phyloP scores from a whole-genome alignment of 2,329 filamentous ascomycete genomes.

The Cephalotrichum gorgonifer region DNA sequence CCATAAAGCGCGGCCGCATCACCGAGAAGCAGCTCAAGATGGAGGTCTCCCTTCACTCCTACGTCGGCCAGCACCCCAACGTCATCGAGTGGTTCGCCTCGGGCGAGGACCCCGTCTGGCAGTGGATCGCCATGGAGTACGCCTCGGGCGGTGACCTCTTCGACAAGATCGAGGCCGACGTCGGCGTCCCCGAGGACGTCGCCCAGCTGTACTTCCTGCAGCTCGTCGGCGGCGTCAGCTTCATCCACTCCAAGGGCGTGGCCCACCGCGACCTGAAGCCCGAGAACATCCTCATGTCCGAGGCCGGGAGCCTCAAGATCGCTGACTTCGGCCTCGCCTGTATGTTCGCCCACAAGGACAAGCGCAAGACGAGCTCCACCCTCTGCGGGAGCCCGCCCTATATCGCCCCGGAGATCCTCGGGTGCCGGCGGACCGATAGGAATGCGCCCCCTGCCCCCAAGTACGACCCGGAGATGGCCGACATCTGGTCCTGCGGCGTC shows the following conservation, averaged over 20 bases:
- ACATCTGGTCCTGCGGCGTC: constrained; percentile 96
- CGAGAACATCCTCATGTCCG: constrained; percentile 87
- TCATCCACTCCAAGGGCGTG: constrained; percentile 93
- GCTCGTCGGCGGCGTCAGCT: constrained; percentile 79
- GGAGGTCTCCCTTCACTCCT: constrained; percentile 83
- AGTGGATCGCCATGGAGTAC: constrained; percentile 97
- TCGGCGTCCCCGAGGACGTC: constrained; percentile 87
- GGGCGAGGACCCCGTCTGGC: constrained; percentile 78
- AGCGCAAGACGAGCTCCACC: constrained; percentile 71
- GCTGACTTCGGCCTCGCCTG: constrained; percentile 96
- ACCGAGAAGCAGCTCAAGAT: constrained; percentile 82
- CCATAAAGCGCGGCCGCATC: constrained; percentile 77
- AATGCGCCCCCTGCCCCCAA: constrained; percentile 35
- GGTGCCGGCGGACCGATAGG: constrained; percentile 37
- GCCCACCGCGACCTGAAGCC: constrained; percentile 89
- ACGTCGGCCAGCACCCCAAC: constrained; percentile 82
- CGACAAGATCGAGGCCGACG: constrained; percentile 98
- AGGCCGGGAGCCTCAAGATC: constrained; percentile 78
- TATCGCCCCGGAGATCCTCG: constrained; percentile 84
- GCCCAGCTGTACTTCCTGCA: constrained; percentile 95
- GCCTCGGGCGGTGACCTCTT: constrained; percentile 94
- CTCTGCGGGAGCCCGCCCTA: constrained; percentile 95
- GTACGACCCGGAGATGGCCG: constrained; percentile 70
- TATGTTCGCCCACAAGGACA: constrained; percentile 81
- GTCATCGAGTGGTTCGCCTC: constrained; percentile 88